Base-by-base conservation (phyloP, 2,329 filamentous ascomycete genomes). In the Xylariaceae sp. region DNA sequence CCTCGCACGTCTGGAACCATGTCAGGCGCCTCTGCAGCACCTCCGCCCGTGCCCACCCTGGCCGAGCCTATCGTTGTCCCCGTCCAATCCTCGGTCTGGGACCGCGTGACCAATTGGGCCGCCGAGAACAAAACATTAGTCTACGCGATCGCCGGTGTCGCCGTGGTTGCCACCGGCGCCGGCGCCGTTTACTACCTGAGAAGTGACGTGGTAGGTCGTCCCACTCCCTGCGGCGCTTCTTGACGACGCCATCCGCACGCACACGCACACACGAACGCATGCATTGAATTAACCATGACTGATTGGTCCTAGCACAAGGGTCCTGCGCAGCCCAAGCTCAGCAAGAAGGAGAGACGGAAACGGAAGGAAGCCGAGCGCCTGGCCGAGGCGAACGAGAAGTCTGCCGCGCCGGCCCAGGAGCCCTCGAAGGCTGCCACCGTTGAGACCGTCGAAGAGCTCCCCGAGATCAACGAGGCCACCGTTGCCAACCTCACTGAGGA, bases 131-230 rank as follows among this genome's bases (percentile, higher is more conserved):
- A 97, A 80, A 89, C 90, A 52, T 83, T 93, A 57, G 92, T 96
- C 64, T 99, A 97, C 77, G 97, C 94, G 67, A 90, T 97, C 76
- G 94, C 93, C 58, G 94, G 94, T 71, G 89, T 96, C 61, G 93
- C 93, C 56, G 84, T 96, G 52, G 91, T 97, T 49, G 89, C 96
- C 58, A 94, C 91, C 11, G 90, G 90, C 62, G 93, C 92, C 39
- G 93, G 94, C 68, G 90, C 90, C 49, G 88, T 96, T 72, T 99
- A 97, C 80, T 97, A 97, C 76, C 80, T 96, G 67, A 88, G 78
- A 64, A 78, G 75, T 64, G 80, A 82, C 67, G 77, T 80, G 67
- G 84, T 87, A 78, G 69, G 78, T 59, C 55, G 51, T 54, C 47
- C 48, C 60, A n/a, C 44, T 35, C 37, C 9, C 4, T 8, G 18